Conservation (phyloP, 1,284 basidiomycete species). For the Cutaneotrichosporon sp. region DNA sequence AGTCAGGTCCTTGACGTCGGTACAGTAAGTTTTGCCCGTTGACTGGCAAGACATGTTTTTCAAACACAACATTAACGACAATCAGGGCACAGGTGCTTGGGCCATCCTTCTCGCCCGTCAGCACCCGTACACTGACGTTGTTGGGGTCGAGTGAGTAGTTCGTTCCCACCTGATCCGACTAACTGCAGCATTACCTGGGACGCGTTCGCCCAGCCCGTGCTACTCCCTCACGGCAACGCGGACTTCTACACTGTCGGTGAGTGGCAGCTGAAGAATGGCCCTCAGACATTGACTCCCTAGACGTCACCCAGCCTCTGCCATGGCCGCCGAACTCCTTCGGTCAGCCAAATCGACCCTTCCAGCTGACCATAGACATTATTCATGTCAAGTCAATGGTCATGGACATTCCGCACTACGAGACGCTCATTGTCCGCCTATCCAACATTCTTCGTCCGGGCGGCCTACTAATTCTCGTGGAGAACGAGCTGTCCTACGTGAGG, state of each 20-base stretch:
- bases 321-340: constrained; percentile 29
- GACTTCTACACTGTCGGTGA: constrained; percentile 36
- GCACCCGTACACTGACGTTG: constrained; percentile 34
- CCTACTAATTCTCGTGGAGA: constrained; percentile 39
- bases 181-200: constrained; percentile 30
- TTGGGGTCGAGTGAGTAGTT: constrained; percentile 34
- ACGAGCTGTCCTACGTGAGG: constrained; percentile 35
- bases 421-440: constrained; percentile 34
- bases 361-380: constrained; percentile 35
- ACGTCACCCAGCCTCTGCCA: constrained; percentile 27
- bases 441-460: constrained; percentile 35
- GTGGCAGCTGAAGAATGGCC: constrained; percentile 1
- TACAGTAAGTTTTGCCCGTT: constrained; percentile 25
- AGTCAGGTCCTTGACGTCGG: constrained; percentile 38
- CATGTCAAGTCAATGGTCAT: constrained; percentile 40
- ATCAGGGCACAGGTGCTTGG: constrained; percentile 29
- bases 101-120: constrained; percentile 25
- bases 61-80: background rate
- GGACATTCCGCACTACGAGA: constrained; percentile 31
- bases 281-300: constrained; percentile 10
- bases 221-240: constrained; percentile 32
- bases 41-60: background rate
- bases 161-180: background rate
- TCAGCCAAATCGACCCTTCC: constrained; percentile 2
- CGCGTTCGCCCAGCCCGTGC: constrained; percentile 7